Percentiles rank a stretch among this genome's conserved stretches.
phyloP scores from a whole-genome alignment of 306 rosid species.

The Echinosophora koreensis region DNA sequence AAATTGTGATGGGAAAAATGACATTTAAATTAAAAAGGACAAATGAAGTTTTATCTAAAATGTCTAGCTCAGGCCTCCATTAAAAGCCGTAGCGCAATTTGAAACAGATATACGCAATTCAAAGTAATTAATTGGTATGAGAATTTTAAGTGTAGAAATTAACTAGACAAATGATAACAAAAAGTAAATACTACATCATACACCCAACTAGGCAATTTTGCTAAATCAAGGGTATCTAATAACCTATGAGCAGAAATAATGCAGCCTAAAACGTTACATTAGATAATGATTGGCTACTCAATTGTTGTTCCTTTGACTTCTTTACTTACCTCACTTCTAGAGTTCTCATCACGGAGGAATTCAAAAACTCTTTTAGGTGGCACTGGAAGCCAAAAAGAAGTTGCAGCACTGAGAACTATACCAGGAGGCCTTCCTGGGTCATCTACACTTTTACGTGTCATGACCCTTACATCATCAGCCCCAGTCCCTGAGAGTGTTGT shows the following conservation, averaged over 20 bases:
- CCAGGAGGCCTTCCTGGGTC: constrained; percentile 99
- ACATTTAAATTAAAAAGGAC: constrained; percentile 26
- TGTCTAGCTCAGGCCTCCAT: constrained; percentile 8
- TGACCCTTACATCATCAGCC: constrained; percentile 92
- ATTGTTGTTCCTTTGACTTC: constrained; percentile 18
- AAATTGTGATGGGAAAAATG: constrained; percentile 24
- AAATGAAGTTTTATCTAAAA: constrained; percentile 23
- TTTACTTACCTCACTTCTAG: constrained; percentile 79
- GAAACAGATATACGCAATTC: constrained; percentile 42
- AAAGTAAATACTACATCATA: constrained; percentile 20
- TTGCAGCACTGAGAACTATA: constrained; percentile 93
- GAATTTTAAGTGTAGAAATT: constrained; percentile 18
- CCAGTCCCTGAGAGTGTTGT: constrained; percentile 94
- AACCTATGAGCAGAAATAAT: constrained; percentile 47
- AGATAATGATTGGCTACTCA: constrained; percentile 42
- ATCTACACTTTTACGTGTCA: constrained; percentile 97
- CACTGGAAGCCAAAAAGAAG: constrained; percentile 98
- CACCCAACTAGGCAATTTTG: constrained; percentile 27
- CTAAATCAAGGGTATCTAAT: constrained; percentile 37
- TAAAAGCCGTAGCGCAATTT: constrained; percentile 35
- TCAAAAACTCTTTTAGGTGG: constrained; percentile 88
- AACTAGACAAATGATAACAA: constrained; percentile 22
- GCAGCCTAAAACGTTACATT: constrained; percentile 31
- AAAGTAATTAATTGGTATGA: constrained; percentile 31
- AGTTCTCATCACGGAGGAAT: constrained; percentile 92